Evolutionary conservation across 176 grass and related monocot species (phyloP), one percentile per base, ranked within the genome.

Genomic region (Oryza meridionalis): DNA sequence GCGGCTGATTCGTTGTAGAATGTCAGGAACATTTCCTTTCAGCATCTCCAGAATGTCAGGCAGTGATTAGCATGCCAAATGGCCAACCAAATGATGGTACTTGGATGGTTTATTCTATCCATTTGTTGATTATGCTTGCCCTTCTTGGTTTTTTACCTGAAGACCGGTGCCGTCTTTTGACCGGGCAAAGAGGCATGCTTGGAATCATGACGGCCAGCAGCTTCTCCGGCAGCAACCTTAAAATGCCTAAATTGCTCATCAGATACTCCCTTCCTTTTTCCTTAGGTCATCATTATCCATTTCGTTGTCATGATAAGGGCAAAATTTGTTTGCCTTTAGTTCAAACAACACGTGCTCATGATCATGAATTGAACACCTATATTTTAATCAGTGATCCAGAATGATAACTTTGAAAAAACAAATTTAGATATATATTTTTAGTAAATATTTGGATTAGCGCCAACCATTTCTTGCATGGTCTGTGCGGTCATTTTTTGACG

Each of bases 141-240:
- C 21, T 22, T 76, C 65, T 22, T 25, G 68, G 14, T 2, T 40
- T 74, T 86, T 86, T 58, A 81, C 70, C 77, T 76, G 71, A 76
- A 87, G 49, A 87, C 72, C 72, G 65, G 79, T 82, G 72, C 3
- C 72, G n/a, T 49, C 43, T 83, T 88, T 88, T 88, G 86, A 88
- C 86, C n/a, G 43, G 68, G 25, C 21, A 77, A 72, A 78, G 53
- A 66, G 53, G 77, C 51, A 71, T 77, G 72, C 40, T 63, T 78
- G 12, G 65, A 69, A 82, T 82, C 65, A 87, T 87, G 79, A 69
- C 1, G 24, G 46, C 46, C 29, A 14, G 17, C 17, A 58, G 6
- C 53, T 58, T 58, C 53, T 58, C 17, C 53, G 53, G 53, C 17
- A 58, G 53, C 53, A 58, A 42, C 79, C 66, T 81, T 40, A 70